These are phyloP conservation scores for Hericium coralloides DNA, from an alignment of 768 basidiomycete genomes.

Conservation along the genomic window DNA sequence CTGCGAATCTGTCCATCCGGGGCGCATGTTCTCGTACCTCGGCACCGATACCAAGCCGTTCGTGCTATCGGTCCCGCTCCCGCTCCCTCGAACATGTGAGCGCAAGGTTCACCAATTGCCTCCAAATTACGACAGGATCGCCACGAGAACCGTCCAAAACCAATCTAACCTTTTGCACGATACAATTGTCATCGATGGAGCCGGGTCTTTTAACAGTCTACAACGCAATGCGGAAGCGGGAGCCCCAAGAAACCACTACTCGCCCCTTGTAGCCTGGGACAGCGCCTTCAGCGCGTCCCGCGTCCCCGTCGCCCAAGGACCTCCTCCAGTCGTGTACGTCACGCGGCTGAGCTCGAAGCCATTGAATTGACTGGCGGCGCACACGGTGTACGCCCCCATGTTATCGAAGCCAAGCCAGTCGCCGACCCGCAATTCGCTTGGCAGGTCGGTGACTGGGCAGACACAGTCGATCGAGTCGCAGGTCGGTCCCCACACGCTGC, in stretches of 20 bases:
- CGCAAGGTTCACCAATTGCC: neutral
- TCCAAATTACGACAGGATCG: neutral
- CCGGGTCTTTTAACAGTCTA: neutral
- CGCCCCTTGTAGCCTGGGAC: constrained; percentile 20
- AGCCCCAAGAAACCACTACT: constrained; percentile 2
- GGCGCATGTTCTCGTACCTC: neutral
- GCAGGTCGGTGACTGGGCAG: constrained; percentile 51
- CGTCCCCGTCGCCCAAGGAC: constrained; percentile 41
- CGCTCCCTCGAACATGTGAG: neutral
- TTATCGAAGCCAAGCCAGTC: constrained; percentile 98
- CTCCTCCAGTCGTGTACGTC: constrained; percentile 64
- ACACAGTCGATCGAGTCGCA: constrained; percentile 98
- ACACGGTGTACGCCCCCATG: constrained; percentile 99
- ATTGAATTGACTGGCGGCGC: constrained; percentile 94
- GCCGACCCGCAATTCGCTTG: constrained; percentile 69
- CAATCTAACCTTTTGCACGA: neutral
- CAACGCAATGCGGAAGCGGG: neutral
- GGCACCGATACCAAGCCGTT: neutral
- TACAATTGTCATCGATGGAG: neutral
- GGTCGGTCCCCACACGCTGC: constrained; percentile 96
- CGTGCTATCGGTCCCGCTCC: neutral
- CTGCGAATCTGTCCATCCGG: neutral
- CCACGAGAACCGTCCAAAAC: neutral
- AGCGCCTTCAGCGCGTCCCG: constrained; percentile 40
- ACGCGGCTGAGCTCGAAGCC: constrained; percentile 79